A percentile compares a stretch with the other conserved stretches of the same genome.
phyloP scores from a whole-genome alignment of 2,329 filamentous ascomycete genomes.

The Colletotrichum sp. region DNA sequence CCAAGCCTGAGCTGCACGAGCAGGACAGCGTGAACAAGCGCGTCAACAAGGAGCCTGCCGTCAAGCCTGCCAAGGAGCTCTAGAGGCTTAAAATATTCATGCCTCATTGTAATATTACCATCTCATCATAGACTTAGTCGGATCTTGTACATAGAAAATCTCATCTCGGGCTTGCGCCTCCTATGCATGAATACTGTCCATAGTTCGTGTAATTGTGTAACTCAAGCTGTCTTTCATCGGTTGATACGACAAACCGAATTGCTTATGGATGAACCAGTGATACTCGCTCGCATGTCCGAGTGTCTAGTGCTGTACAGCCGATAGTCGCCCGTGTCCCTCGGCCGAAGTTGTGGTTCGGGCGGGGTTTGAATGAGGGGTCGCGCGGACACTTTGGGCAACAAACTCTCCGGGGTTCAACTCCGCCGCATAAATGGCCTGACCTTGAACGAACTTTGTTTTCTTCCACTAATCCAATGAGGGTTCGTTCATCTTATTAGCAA shows the following conservation, averaged over 20 bases:
- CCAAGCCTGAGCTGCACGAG: constrained; percentile 9
- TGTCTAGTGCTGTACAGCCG: neutral
- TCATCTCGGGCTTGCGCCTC: neutral
- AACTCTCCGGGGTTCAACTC: neutral
- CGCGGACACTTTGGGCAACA: neutral
- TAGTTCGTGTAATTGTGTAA: neutral
- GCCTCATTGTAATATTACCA: neutral
- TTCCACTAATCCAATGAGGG: fast-evolving
- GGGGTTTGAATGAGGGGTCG: neutral
- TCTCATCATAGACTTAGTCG: neutral
- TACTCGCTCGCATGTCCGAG: neutral
- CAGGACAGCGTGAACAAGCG: neutral
- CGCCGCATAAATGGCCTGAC: neutral
- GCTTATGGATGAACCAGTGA: neutral
- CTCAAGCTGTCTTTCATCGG: neutral
- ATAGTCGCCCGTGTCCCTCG: neutral
- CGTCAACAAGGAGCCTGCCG: neutral
- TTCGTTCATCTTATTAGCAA: neutral
- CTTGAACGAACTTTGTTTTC: fast-evolving
- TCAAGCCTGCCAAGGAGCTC: neutral
- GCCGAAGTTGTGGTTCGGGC: neutral
- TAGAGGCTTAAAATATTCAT: neutral
- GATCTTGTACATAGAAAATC: neutral
- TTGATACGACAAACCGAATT: neutral
- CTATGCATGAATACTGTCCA: neutral